These are phyloP conservation scores for Penicillium nucicola DNA, from an alignment of 495 filamentous ascomycete species.

Conservation along the genomic window DNA sequence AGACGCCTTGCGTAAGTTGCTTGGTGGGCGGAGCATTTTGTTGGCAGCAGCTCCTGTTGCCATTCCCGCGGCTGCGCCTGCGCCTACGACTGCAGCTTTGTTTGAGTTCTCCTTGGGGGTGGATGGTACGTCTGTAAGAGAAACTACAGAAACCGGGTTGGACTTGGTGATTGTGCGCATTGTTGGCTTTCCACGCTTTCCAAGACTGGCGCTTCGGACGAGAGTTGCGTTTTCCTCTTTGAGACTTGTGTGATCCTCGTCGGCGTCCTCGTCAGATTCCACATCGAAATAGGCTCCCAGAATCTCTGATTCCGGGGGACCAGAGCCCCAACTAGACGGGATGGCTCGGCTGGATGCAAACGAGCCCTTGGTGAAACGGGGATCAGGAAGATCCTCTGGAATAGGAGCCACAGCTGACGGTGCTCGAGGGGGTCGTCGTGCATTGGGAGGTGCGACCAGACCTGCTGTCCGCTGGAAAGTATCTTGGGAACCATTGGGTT, in stretches of 20 bases:
- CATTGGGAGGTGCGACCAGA: constrained; percentile 26
- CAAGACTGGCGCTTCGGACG: constrained; percentile 75
- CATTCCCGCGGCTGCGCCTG: constrained; percentile 4
- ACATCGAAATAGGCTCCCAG: constrained; percentile 37
- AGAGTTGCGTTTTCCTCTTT: constrained; percentile 57
- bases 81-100: constrained; percentile 11
- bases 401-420: constrained; percentile 83
- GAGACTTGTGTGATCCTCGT: constrained; percentile 26
- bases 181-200: constrained; percentile 69
- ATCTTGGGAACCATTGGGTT: constrained; percentile 14
- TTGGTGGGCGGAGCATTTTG: constrained; percentile 23
- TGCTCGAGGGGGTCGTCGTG: constrained; percentile 17
- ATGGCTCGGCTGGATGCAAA: constrained; percentile 81
- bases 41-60: constrained; percentile 6
- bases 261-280: constrained; percentile 29
- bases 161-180: constrained; percentile 60
- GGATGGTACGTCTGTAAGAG: constrained; percentile 12
- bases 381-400: constrained; percentile 69
- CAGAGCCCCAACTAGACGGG: constrained; percentile 66
- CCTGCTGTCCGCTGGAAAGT: constrained; percentile 15
- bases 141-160: constrained; percentile 18
- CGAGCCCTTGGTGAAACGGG: constrained; percentile 52
- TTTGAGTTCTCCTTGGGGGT: constrained; percentile 9
- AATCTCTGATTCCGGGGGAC: constrained; percentile 47
- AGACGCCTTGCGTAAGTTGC: constrained; percentile 21